Base-by-base conservation (phyloP, 768 basidiomycete species). In the Termitomyces titanicus region DNA sequence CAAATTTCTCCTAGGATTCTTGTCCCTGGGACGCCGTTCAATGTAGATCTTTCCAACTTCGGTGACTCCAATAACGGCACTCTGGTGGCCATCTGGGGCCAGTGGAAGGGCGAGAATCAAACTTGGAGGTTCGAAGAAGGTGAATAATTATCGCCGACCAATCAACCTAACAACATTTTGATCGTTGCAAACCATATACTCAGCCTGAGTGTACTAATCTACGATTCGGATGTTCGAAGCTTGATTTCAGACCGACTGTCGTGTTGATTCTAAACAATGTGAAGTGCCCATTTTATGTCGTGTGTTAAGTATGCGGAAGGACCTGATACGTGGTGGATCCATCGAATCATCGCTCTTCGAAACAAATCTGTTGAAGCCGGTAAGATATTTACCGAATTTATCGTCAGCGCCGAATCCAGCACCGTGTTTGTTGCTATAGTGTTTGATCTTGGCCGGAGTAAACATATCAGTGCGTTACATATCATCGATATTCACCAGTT, bases 101-200 rank as follows among this genome's bases (percentile, higher is more conserved):
- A 70, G 33, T 77, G 74, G 77, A 43, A 58, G 29, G 76, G 72
- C 3, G 38, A 58, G 24, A 74, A 79, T 58, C 80, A 81, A 67
- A 63, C 68, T 11, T 82, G 81, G 80, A 64, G 49, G 20, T 66
- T 76, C 57, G 63, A 61, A 48, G 27, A 61, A 42, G 59, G 64
- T 62, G 48, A 58, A 50, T 51, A 13, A 29, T 24, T 37, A 31
- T 53, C 34, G 9, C 33, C 24, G 1, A 11, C 31, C 15, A 6
- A 2, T 24, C 11, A 10, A n/a, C 20, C 11, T 17, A 25, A 22
- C 27, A 11, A 13, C 4, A 47, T 15, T 10, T 18, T 47, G 20
- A 27, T 10, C 29, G 7, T 22, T 34, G 8, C 1, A 33, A 22
- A 22, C 3, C 29, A 22, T 34, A 4, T 34, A 5, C 20, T 34